Percentiles rank a stretch among this genome's conserved stretches.
Evolutionary conservation across 1,284 basidiomycete genomes (phyloP).

Genomic region (Agaricales sp.): DNA sequence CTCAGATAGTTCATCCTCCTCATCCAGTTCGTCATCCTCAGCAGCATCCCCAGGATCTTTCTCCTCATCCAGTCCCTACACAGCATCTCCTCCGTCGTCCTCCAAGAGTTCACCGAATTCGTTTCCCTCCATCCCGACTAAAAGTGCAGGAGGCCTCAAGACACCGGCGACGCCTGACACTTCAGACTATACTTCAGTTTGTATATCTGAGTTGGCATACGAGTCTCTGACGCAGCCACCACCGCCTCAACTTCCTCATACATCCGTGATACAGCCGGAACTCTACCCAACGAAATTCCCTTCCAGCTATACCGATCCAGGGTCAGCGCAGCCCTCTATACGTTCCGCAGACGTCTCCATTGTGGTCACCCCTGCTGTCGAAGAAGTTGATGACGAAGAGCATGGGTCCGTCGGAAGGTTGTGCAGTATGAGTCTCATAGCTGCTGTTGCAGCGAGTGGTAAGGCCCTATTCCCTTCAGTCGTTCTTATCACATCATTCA

Average conservation of each 20-base stretch:
- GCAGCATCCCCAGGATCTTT: constrained; percentile 13
- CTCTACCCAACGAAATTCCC: neutral
- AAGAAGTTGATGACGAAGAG: constrained; percentile 16
- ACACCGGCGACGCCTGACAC: constrained; percentile 10
- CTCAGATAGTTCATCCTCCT: neutral
- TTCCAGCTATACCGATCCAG: neutral
- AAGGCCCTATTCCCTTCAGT: constrained; percentile 10
- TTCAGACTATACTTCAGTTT: neutral
- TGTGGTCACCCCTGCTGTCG: neutral
- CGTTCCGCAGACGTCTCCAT: neutral
- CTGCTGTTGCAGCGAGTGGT: constrained; percentile 73
- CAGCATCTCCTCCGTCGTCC: constrained; percentile 1
- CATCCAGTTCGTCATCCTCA: constrained; percentile 7
- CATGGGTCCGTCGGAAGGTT: constrained; percentile 84
- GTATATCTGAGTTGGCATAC: neutral
- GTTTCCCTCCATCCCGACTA: constrained; percentile 13
- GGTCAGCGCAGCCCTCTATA: neutral
- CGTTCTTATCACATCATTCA: constrained; percentile 4
- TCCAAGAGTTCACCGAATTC: constrained; percentile 12
- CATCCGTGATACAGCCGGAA: neutral
- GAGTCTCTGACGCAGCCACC: neutral
- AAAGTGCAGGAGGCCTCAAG: constrained; percentile 15
- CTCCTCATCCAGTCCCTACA: constrained; percentile 12
- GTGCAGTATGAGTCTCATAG: constrained; percentile 90
- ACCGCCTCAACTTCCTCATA: neutral